Percentiles rank a stretch among this genome's conserved stretches.
Evolutionary conservation across 1,284 basidiomycete genomes (phyloP).

Genomic region (Pseudozyma tsukubaensis): DNA sequence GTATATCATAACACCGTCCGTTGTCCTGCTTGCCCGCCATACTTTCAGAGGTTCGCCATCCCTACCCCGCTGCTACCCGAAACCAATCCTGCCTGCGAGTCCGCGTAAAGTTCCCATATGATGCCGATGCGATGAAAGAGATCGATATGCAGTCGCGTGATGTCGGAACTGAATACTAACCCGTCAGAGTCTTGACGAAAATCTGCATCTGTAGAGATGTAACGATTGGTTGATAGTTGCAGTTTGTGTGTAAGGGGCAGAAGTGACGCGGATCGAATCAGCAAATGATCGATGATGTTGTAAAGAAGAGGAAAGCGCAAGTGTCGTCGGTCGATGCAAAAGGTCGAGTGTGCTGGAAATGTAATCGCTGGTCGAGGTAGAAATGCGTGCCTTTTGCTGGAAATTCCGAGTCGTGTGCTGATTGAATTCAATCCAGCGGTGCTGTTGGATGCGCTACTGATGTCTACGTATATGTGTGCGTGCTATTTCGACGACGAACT

Average conservation of each 20-base stretch:
- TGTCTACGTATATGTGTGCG: constrained; percentile 8
- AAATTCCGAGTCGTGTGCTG: neutral
- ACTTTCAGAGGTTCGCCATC: neutral
- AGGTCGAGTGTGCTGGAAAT: neutral
- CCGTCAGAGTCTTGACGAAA: constrained; percentile 67
- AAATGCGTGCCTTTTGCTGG: neutral
- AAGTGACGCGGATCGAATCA: constrained; percentile 32
- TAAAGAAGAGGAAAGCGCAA: neutral
- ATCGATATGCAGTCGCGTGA: neutral
- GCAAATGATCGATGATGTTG: constrained; percentile 21
- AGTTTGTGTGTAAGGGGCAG: constrained; percentile 2
- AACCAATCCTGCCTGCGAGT: neutral
- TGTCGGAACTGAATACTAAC: constrained; percentile 50
- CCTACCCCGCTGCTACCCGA: neutral
- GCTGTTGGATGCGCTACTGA: constrained; percentile 2
- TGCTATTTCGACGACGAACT: constrained; percentile 5
- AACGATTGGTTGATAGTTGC: constrained; percentile 12
- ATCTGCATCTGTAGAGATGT: constrained; percentile 59
- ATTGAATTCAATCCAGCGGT: constrained; percentile 2
- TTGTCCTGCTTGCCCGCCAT: neutral
- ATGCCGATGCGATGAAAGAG: constrained; percentile 12
- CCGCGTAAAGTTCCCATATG: neutral
- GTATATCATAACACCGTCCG: neutral
- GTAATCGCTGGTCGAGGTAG: neutral
- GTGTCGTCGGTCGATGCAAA: constrained; percentile 7